Percentiles rank a stretch among this genome's conserved stretches.
phyloP scores from a whole-genome alignment of 2,329 filamentous ascomycete genomes.

The Epichloe aotearoae region DNA sequence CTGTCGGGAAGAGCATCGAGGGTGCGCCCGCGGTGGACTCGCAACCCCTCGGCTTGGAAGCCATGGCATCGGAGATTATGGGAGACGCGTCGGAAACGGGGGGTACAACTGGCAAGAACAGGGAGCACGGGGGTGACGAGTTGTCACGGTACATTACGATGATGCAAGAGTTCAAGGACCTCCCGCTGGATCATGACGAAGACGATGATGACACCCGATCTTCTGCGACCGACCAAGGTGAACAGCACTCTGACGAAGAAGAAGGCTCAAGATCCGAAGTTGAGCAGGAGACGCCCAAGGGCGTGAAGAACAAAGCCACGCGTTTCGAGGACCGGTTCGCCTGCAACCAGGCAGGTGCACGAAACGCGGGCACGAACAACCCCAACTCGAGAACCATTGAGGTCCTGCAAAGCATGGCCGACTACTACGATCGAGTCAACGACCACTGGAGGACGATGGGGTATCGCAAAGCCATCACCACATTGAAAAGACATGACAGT shows the following conservation, averaged over 20 bases:
- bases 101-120: neutral
- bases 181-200: slow-evolving; percentile 41
- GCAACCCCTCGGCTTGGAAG: slow-evolving; percentile 13
- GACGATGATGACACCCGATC: slow-evolving; percentile 26
- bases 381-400: slow-evolving; percentile 68
- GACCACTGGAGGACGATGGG: slow-evolving; percentile 66
- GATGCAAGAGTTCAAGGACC: slow-evolving; percentile 43
- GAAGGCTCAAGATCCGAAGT: neutral
- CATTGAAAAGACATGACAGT: slow-evolving; percentile 49
- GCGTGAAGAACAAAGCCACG: slow-evolving; percentile 13
- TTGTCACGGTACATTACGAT: slow-evolving; percentile 52
- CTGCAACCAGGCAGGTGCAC: slow-evolving; percentile 39
- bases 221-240: neutral
- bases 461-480: slow-evolving; percentile 67
- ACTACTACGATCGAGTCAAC: slow-evolving; percentile 60
- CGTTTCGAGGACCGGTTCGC: slow-evolving; percentile 36
- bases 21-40: slow-evolving; percentile 12
- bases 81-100: neutral
- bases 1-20: slow-evolving; percentile 3
- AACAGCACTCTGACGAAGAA: slow-evolving; percentile 4
- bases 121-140: slow-evolving; percentile 29
- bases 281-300: neutral
- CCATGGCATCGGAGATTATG: slow-evolving; percentile 7
- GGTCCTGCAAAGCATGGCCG: slow-evolving; percentile 63
- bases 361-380: slow-evolving; percentile 33